phyloP scores from a whole-genome alignment of 2,329 filamentous ascomycete genomes.

The Colletotrichum echinochloae region DNA sequence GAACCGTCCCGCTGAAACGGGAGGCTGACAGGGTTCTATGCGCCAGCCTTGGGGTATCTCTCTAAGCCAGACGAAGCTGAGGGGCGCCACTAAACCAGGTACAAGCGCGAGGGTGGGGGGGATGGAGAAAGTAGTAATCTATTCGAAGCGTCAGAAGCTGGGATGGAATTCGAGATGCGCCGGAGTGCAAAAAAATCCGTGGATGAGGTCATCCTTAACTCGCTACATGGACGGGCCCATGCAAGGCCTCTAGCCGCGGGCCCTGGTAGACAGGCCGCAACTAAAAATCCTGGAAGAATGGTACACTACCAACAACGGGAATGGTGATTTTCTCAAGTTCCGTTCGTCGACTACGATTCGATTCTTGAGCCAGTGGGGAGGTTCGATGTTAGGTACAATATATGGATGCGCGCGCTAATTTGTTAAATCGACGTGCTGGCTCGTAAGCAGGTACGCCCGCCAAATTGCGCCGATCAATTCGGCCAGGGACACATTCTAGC shows the following conservation, averaged over 20 bases:
- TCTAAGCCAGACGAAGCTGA: slow-evolving; percentile 1
- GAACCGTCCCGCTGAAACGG: slow-evolving; percentile 39
- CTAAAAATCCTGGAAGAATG: neutral
- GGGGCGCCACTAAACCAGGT: slow-evolving; percentile 1
- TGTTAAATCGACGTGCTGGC: slow-evolving; percentile 29
- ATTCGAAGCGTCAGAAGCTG: slow-evolving; percentile 40
- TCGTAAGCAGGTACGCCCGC: slow-evolving; percentile 30
- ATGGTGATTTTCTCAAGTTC: neutral
- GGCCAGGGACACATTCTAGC: slow-evolving; percentile 26
- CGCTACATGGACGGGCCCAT: slow-evolving; percentile 20
- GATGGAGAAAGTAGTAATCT: slow-evolving; percentile 35
- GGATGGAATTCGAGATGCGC: slow-evolving; percentile 22
- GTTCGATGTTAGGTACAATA: no score
- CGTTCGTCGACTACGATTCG: neutral
- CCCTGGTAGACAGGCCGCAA: neutral
- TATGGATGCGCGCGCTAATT: slow-evolving; percentile 30
- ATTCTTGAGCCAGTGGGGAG: neutral
- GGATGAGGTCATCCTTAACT: slow-evolving; percentile 32
- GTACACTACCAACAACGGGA: neutral
- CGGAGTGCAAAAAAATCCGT: neutral
- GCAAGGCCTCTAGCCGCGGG: slow-evolving; percentile 25
- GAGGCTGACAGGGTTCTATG: slow-evolving; percentile 22
- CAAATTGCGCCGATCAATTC: slow-evolving; percentile 20
- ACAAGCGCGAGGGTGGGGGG: slow-evolving; percentile 15
- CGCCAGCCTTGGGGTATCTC: slow-evolving; percentile 26